A percentile compares a stretch with the other conserved stretches of the same genome.
Conservation (phyloP, 108 stramenopile species). For the Skeletonema costatum region DNA sequence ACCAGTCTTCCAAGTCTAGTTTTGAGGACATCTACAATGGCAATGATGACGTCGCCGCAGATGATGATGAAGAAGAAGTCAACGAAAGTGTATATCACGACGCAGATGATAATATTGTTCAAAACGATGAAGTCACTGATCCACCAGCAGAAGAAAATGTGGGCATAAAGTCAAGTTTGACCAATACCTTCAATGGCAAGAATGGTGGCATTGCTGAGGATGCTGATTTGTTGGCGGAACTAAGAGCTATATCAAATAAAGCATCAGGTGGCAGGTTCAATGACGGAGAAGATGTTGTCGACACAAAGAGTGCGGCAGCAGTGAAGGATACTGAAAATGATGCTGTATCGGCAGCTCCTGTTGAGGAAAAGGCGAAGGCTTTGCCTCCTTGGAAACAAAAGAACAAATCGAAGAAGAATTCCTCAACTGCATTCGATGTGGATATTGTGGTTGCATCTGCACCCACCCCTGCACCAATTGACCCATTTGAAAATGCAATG, state of each 20-base stretch:
- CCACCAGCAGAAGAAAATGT: conserved; percentile 13
- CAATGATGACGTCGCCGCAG: too few species aligned
- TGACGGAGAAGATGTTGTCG: conserved; percentile 6
- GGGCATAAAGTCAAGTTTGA: conserved; percentile 43
- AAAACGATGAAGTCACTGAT: conserved; percentile 24
- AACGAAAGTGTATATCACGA: too few species aligned
- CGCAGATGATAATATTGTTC: neutral
- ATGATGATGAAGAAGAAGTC: too few species aligned
- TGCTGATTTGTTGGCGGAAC: conserved; percentile 54
- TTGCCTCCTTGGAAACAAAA: conserved; percentile 23
- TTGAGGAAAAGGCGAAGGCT: neutral
- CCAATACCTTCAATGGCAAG: conserved; percentile 69
- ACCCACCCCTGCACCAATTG: neutral
- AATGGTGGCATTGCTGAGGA: conserved; percentile 82
- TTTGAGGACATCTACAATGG: too few species aligned
- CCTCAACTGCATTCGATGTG: neutral
- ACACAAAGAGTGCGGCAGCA: neutral
- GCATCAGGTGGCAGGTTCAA: conserved; percentile 43
- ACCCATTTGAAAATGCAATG: neutral
- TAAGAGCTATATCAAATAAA: conserved; percentile 55
- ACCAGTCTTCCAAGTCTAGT: too few species aligned
- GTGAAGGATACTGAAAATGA: neutral
- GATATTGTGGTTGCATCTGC: neutral
- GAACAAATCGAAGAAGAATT: neutral
- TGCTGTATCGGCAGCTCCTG: neutral